phyloP scores from a whole-genome alignment of 2,329 filamentous ascomycete species.

The Elsinoe perseae region DNA sequence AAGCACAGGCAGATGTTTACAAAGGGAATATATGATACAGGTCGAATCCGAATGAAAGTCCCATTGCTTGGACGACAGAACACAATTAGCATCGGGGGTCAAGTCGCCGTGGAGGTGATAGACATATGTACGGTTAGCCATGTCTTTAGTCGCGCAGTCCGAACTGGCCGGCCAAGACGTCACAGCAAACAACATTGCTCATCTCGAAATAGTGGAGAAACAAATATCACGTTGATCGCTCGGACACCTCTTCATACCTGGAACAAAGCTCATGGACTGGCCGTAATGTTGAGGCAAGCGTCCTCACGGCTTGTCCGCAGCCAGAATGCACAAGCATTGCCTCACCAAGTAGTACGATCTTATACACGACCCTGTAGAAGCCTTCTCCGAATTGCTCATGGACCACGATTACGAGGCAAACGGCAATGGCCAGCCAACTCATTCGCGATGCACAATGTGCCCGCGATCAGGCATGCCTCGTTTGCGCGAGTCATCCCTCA shows the following conservation, averaged over 20 bases:
- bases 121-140: neutral
- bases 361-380: neutral
- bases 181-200: neutral
- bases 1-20: neutral
- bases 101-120: too few species aligned
- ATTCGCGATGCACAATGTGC: slow-evolving; percentile 75
- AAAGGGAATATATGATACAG: neutral
- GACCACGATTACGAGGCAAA: slow-evolving; percentile 30
- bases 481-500: slow-evolving; percentile 68
- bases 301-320: slow-evolving; percentile 5
- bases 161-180: neutral
- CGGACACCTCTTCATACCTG: neutral
- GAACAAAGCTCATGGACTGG: neutral
- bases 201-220: neutral
- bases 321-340: neutral
- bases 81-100: too few species aligned
- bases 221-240: neutral
- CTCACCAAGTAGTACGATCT: neutral
- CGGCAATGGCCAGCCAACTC: slow-evolving; percentile 68
- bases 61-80: neutral
- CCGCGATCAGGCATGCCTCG: slow-evolving; percentile 55
- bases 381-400: slow-evolving; percentile 21
- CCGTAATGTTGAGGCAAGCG: slow-evolving; percentile 1
- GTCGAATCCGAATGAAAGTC: neutral
- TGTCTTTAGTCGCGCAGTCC: neutral